phyloP scores from a whole-genome alignment of 257 asterid species.

The Agastache rugosa region DNA sequence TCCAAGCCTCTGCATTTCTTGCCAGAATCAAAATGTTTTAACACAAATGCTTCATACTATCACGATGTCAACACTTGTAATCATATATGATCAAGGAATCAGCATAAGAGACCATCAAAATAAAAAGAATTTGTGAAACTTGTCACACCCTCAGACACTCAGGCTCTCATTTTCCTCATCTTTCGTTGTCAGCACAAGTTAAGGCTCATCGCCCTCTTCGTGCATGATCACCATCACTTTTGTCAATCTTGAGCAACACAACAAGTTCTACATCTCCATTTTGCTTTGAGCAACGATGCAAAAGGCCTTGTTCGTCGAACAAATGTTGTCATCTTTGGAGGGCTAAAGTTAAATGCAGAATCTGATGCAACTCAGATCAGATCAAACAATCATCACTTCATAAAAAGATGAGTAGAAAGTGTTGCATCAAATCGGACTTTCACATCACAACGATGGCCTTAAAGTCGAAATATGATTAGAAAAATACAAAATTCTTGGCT shows the following conservation, averaged over 20 bases:
- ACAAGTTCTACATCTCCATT: slow-evolving; percentile 9
- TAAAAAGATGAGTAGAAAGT: background rate
- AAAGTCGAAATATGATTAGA: slow-evolving; percentile 2
- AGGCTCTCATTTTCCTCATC: background rate
- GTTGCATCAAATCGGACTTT: slow-evolving; percentile 26
- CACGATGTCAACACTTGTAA: background rate
- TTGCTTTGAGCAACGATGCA: slow-evolving; percentile 29
- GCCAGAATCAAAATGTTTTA: background rate
- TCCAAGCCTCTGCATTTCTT: background rate
- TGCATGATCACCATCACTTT: slow-evolving; percentile 5
- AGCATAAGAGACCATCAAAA: background rate
- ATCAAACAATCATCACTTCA: slow-evolving; percentile 1
- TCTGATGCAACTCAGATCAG: slow-evolving; percentile 38
- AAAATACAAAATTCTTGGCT: slow-evolving; percentile 2
- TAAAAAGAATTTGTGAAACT: background rate
- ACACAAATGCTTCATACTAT: background rate
- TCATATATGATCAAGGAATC: background rate
- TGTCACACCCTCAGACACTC: background rate
- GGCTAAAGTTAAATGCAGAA: slow-evolving; percentile 34
- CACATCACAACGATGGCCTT: background rate
- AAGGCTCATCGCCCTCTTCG: background rate
- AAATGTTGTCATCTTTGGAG: slow-evolving; percentile 33
- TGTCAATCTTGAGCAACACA: slow-evolving; percentile 28
- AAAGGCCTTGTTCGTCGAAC: slow-evolving; percentile 13
- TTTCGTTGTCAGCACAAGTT: background rate